Conservation (phyloP, 805 yeast species). For the Yarrowia sp. region DNA sequence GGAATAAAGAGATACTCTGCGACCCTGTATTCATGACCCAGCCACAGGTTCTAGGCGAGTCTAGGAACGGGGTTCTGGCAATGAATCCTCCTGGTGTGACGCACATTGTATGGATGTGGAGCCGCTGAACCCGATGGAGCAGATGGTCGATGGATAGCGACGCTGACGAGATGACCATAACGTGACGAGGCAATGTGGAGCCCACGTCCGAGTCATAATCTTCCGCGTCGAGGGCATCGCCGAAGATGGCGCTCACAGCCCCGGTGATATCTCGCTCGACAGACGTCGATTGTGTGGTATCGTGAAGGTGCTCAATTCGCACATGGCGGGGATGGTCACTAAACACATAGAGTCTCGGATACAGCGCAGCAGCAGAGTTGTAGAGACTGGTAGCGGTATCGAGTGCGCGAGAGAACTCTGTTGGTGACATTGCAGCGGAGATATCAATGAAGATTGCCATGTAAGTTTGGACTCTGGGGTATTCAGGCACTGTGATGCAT, state of each 20-base stretch:
- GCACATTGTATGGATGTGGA: conserved; percentile 29
- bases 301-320: conserved; percentile 13
- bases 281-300: conserved; percentile 4
- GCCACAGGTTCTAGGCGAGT: conserved; percentile 18
- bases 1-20: conserved; percentile 7
- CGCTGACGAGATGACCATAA: conserved; percentile 19
- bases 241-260: conserved; percentile 17
- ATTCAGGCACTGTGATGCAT: conserved; percentile 16
- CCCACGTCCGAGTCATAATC: background rate
- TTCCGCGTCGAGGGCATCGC: background rate
- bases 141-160: conserved; percentile 13
- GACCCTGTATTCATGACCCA: conserved; percentile 23
- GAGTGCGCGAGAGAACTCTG: background rate
- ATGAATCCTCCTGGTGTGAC: conserved; percentile 16
- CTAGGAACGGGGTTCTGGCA: conserved; percentile 8
- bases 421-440: conserved; percentile 8
- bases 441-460: conserved; percentile 23
- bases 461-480: conserved; percentile 17
- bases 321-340: conserved; percentile 21
- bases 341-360: conserved; percentile 21
- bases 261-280: conserved; percentile 10
- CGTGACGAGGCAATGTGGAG: conserved; percentile 24
- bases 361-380: background rate
- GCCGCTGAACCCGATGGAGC: conserved; percentile 5
- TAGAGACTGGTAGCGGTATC: conserved; percentile 9